These are phyloP conservation scores for Dipodascus geniculatus DNA, from an alignment of 805 yeast genomes.

Conservation along the genomic window DNA sequence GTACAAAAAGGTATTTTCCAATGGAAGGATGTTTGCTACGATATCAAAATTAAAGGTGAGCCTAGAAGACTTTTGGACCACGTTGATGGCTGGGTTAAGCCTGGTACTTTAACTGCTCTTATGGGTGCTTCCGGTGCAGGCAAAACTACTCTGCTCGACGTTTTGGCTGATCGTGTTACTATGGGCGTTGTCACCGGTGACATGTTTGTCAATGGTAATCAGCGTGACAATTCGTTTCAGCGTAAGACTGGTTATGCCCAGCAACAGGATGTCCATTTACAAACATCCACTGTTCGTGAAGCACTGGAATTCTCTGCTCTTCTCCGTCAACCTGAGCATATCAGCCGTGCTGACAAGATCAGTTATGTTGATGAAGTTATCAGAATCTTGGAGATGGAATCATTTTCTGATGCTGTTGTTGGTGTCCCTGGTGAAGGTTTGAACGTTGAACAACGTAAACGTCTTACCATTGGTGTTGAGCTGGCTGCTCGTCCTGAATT, in stretches of 20 bases:
- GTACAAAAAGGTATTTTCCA: conserved; percentile 39
- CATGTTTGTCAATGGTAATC: conserved; percentile 51
- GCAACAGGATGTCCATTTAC: conserved; percentile 63
- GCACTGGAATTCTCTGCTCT: conserved; percentile 56
- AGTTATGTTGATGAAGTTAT: conserved; percentile 57
- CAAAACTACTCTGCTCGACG: conserved; percentile 62
- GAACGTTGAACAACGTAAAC: conserved; percentile 51
- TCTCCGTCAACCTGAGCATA: conserved; percentile 48
- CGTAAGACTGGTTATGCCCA: conserved; percentile 63
- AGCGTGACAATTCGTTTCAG: conserved; percentile 50
- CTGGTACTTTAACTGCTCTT: conserved; percentile 69
- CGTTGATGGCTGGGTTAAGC: conserved; percentile 76
- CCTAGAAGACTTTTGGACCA: conserved; percentile 47
- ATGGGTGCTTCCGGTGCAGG: conserved; percentile 80
- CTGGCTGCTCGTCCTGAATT: conserved; percentile 53
- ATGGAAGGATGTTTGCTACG: conserved; percentile 68
- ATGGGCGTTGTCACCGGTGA: conserved; percentile 63
- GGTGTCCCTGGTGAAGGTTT: conserved; percentile 66
- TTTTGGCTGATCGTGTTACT: conserved; percentile 58
- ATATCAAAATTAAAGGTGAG: conserved; percentile 44
- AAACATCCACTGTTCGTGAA: conserved; percentile 59
- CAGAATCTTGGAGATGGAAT: conserved; percentile 48
- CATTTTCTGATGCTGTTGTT: conserved; percentile 59
- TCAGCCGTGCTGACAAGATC: conserved; percentile 43
- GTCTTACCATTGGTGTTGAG: conserved; percentile 56